A percentile compares a stretch with the other conserved stretches of the same genome.
These are phyloP conservation scores for Solanum commersonii DNA, from an alignment of 257 asterid species.

Conservation along the genomic window DNA sequence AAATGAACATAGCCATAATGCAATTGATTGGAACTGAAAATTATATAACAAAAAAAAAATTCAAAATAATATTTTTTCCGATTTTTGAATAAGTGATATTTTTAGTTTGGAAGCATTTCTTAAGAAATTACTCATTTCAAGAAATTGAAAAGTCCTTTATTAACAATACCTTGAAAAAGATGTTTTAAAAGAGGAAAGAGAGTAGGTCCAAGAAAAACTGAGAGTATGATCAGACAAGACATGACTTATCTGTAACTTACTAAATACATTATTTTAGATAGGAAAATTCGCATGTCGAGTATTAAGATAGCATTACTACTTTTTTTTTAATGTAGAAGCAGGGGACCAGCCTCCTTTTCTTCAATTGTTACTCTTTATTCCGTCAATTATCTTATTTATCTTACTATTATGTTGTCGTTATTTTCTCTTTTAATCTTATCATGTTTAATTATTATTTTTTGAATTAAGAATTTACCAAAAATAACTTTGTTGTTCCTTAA, in stretches of 20 bases:
- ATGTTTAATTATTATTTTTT: no score
- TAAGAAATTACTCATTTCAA: no score
- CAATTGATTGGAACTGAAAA: neutral
- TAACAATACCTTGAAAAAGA: no score
- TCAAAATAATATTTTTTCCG: neutral
- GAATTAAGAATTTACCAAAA: no score
- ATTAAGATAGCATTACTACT: no score
- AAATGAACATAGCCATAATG: neutral
- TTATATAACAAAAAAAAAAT: neutral
- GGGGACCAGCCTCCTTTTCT: neutral
- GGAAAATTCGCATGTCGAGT: neutral
- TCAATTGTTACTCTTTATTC: neutral
- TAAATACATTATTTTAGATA: neutral
- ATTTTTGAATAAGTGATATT: neutral
- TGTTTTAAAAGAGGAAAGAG: neutral
- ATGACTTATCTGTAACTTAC: neutral
- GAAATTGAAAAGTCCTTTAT: no score
- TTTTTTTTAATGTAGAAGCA: neutral
- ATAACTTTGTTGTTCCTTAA: no score
- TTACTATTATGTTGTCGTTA: neutral
- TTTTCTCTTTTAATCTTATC: no score
- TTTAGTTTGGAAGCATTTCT: rapidly evolving
- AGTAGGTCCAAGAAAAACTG: rapidly evolving
- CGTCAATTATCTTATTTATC: neutral
- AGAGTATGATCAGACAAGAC: neutral